Percentiles rank a stretch among this genome's conserved stretches.
phyloP scores from a whole-genome alignment of 1,284 basidiomycete genomes.

The Volvariella surrecta region DNA sequence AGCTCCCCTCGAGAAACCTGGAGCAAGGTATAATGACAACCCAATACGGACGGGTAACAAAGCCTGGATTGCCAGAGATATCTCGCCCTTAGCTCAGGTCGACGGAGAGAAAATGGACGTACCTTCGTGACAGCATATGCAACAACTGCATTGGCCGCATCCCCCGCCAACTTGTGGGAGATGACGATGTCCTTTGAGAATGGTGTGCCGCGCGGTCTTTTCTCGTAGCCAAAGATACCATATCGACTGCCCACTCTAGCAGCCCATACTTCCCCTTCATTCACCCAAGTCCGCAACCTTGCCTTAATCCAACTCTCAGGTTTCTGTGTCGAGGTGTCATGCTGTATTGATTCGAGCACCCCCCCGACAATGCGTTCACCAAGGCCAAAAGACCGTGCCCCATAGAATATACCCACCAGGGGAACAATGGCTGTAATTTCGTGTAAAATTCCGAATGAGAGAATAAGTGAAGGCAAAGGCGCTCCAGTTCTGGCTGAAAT shows the following conservation, averaged over 20 bases:
- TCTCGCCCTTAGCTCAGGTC: conserved; percentile 2
- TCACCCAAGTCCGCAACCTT: conserved; percentile 50
- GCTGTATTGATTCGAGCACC: conserved; percentile 14
- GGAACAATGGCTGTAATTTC: conserved; percentile 83
- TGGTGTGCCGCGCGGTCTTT: conserved; percentile 26
- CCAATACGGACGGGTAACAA: conserved; percentile 72
- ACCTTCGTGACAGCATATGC: conserved; percentile 86
- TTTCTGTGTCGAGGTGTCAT: neutral
- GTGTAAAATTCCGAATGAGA: conserved; percentile 82
- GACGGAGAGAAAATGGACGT: conserved; percentile 11
- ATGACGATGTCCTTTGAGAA: conserved; percentile 13
- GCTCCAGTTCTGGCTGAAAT: conserved; percentile 58
- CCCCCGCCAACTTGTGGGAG: conserved; percentile 42
- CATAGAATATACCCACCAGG: conserved; percentile 68
- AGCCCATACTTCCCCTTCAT: conserved; percentile 68
- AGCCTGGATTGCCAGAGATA: conserved; percentile 38
- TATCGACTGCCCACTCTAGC: conserved; percentile 70
- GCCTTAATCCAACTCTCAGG: conserved; percentile 27
- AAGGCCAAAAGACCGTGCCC: conserved; percentile 58
- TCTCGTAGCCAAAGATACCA: conserved; percentile 75
- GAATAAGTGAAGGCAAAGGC: conserved; percentile 67
- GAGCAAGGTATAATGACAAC: conserved; percentile 67
- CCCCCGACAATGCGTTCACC: conserved; percentile 59
- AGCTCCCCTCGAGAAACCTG: conserved; percentile 60
- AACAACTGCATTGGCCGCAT: conserved; percentile 70